Conservation (phyloP, 2,329 filamentous ascomycete species). For the Fusarium camptoceras region DNA sequence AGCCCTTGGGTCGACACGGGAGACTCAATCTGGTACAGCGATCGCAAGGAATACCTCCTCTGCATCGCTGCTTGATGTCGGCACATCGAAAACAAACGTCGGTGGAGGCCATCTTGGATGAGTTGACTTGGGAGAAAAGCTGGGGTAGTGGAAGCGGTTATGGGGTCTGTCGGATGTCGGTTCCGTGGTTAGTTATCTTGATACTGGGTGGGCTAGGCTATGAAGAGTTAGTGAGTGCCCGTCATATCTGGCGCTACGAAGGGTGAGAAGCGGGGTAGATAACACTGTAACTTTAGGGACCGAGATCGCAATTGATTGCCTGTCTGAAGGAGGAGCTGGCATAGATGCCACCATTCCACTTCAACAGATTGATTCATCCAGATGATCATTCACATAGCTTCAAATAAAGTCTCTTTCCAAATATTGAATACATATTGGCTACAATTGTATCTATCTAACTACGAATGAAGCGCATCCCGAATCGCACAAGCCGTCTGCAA, state of each 20-base stretch:
- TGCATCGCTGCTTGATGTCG: conserved; percentile 12
- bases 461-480: conserved; percentile 27
- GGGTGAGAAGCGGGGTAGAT: conserved; percentile 1
- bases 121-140: background rate
- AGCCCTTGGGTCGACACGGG: background rate
- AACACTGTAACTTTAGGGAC: background rate
- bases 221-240: conserved; percentile 3
- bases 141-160: conserved; percentile 8
- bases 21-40: conserved; percentile 5
- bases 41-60: background rate
- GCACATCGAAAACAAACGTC: conserved; percentile 6
- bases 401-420: too few species aligned
- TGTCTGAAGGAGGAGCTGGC: too few species aligned
- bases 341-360: too few species aligned
- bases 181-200: conserved; percentile 16
- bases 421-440: background rate
- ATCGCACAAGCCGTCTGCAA: conserved; percentile 49
- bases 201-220: background rate
- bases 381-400: too few species aligned
- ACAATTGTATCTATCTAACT: background rate
- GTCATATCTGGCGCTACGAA: conserved; percentile 4
- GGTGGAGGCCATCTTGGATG: background rate
- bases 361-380: too few species aligned
- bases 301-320: background rate
- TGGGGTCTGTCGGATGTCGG: conserved; percentile 5